Evolutionary conservation across 352 stramenopile species (phyloP).

Genomic region (Phytophthora cryptogea): DNA sequence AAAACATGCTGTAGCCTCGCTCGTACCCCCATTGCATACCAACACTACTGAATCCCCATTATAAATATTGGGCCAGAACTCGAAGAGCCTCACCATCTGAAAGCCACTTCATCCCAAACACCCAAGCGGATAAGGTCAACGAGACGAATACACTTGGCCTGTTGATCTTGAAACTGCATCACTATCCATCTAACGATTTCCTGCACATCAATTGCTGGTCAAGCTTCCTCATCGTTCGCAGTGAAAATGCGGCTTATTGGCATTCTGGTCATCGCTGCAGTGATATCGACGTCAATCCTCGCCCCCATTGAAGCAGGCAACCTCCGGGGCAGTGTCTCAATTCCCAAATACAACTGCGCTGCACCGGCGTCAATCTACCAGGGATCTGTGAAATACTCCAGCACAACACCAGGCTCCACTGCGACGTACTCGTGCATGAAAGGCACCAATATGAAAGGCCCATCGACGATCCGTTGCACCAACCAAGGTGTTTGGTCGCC

Average conservation of each 20-base stretch:
- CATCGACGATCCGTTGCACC: conserved; percentile 37
- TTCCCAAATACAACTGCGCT: conserved; percentile 24
- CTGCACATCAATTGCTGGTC: background rate
- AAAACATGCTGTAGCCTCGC: background rate
- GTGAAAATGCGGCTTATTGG: conserved; percentile 13
- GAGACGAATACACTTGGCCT: conserved; percentile 12
- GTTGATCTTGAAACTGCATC: background rate
- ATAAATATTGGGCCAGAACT: conserved; percentile 29
- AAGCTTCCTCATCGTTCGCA: background rate
- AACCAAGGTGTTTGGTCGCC: conserved; percentile 46
- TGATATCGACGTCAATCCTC: background rate
- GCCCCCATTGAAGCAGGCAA: conserved; percentile 18
- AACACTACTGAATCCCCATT: no score
- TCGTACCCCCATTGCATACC: background rate
- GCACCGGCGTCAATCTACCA: conserved; percentile 43
- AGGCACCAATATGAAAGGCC: conserved; percentile 43
- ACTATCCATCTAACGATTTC: background rate
- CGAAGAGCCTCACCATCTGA: background rate
- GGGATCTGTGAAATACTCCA: conserved; percentile 45
- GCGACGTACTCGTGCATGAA: conserved; percentile 50
- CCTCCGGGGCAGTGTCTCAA: conserved; percentile 26
- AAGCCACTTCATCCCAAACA: background rate
- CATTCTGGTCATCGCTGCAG: background rate
- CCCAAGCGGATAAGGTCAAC: conserved; percentile 20
- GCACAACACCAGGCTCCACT: conserved; percentile 35